These are phyloP conservation scores for Colletotrichum neosansevieriae DNA, from an alignment of 2,329 filamentous ascomycete species.

Conservation along the genomic window DNA sequence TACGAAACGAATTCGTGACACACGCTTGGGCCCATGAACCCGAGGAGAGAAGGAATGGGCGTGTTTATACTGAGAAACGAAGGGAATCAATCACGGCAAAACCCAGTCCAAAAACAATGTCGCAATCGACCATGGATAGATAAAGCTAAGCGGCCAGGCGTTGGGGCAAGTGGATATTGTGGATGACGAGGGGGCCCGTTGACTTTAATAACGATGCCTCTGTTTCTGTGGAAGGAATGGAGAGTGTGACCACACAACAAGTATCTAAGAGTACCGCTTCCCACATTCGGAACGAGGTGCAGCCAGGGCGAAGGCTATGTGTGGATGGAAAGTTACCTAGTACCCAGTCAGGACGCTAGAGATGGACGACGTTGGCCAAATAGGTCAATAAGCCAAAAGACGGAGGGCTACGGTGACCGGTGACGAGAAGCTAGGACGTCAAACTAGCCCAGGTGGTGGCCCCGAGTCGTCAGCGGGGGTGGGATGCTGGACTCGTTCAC, in stretches of 20 bases:
- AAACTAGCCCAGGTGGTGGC: slow-evolving; percentile 26
- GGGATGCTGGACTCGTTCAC: slow-evolving; percentile 14
- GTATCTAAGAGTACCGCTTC: slow-evolving; percentile 33
- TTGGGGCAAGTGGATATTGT: slow-evolving; percentile 38
- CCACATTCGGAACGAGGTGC: slow-evolving; percentile 38
- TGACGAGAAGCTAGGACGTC: slow-evolving; percentile 23
- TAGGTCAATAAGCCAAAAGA: slow-evolving; percentile 32
- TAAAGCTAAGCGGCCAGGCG: slow-evolving; percentile 30
- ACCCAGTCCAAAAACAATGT: slow-evolving; percentile 28
- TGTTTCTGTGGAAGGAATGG: slow-evolving; percentile 28
- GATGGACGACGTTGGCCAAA: slow-evolving; percentile 27
- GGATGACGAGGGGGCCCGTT: slow-evolving; percentile 29
- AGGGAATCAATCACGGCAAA: slow-evolving; percentile 7
- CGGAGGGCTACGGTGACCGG: slow-evolving; percentile 22
- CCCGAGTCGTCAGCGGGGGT: slow-evolving; percentile 31
- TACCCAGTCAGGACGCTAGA: slow-evolving; percentile 25
- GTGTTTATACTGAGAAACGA: slow-evolving; percentile 26
- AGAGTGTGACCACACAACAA: slow-evolving; percentile 34
- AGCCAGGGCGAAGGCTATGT: slow-evolving; percentile 29
- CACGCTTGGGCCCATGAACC: not conserved
- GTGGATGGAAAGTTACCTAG: slow-evolving; percentile 9
- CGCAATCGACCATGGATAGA: slow-evolving; percentile 30
- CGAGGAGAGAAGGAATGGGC: slow-evolving; percentile 1
- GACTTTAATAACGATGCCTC: slow-evolving; percentile 34
- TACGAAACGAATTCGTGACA: slow-evolving; percentile 22